A percentile compares a stretch with the other conserved stretches of the same genome.
Conservation (phyloP, 2,329 filamentous ascomycete species). For the Cladosporium sp. region DNA sequence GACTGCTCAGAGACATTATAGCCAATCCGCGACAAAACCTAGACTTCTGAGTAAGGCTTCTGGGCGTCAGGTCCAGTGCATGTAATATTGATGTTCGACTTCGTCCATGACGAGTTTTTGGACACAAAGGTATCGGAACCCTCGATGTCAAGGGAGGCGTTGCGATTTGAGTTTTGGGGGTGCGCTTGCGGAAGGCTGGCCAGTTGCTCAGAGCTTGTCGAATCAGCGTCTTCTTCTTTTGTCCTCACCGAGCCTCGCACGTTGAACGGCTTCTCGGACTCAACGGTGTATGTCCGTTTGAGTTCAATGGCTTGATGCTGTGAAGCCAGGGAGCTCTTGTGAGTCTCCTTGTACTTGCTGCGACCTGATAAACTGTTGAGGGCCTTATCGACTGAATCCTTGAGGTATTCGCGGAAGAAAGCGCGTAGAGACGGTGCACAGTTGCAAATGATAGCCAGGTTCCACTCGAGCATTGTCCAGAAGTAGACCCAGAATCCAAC, state of each 20-base stretch:
- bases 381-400: constrained; percentile 25
- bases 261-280: constrained; percentile 7
- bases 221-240: background rate
- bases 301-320: constrained; percentile 9
- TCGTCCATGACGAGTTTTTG: background rate
- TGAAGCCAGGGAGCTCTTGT: background rate
- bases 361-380: constrained; percentile 15
- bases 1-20: background rate
- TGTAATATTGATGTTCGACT: constrained; percentile 4
- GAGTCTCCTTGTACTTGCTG: constrained; percentile 17
- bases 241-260: background rate
- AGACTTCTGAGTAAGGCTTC: background rate
- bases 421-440: constrained; percentile 31
- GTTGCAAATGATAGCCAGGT: constrained; percentile 32
- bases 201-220: background rate
- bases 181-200: constrained; percentile 1
- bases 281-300: constrained; percentile 10
- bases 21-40: background rate
- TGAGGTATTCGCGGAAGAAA: constrained; percentile 22
- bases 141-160: background rate
- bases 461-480: constrained; percentile 30
- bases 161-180: background rate
- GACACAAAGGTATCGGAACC: background rate
- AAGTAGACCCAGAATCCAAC: constrained; percentile 34
- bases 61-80: background rate